A percentile compares a stretch with the other conserved stretches of the same genome.
These are phyloP conservation scores for Alternaria brassicicola DNA, from an alignment of 2,329 filamentous ascomycete species.

Conservation along the genomic window DNA sequence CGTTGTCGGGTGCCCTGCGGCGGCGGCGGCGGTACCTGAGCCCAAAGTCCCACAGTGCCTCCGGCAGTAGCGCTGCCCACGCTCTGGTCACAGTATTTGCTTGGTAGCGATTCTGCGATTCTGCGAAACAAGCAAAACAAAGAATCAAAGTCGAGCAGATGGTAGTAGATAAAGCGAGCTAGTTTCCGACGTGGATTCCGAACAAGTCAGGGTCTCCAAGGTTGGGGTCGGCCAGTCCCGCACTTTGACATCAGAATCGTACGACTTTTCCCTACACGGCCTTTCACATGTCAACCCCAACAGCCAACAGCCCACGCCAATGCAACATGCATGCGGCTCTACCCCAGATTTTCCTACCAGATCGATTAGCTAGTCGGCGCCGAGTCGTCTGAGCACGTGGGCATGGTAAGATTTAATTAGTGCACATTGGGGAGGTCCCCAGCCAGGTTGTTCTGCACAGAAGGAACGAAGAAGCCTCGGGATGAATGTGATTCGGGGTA, in stretches of 20 bases:
- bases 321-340: conserved; percentile 13
- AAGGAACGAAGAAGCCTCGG: neutral
- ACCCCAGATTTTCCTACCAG: conserved; percentile 22
- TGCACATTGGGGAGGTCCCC: neutral
- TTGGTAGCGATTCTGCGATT: neutral
- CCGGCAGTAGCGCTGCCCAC: neutral
- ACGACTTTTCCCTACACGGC: conserved; percentile 29
- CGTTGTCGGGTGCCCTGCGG: neutral
- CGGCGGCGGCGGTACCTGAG: neutral
- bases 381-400: neutral
- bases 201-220: conserved; percentile 12
- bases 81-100: neutral
- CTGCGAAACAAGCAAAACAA: neutral
- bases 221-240: conserved; percentile 11
- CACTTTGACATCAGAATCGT: conserved; percentile 39
- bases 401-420: neutral
- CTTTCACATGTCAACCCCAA: neutral
- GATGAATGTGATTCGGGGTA: conserved; percentile 3
- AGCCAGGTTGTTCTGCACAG: neutral
- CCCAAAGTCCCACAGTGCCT: neutral
- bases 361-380: conserved; percentile 1
- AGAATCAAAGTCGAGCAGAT: neutral
- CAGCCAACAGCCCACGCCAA: conserved; percentile 8
- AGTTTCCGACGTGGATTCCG: conserved; percentile 23
- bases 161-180: conserved; percentile 1